Percentiles rank a stretch among this genome's conserved stretches.
Conservation (phyloP, 371 early-diverging fungal species). For the Mortierella sp. region DNA sequence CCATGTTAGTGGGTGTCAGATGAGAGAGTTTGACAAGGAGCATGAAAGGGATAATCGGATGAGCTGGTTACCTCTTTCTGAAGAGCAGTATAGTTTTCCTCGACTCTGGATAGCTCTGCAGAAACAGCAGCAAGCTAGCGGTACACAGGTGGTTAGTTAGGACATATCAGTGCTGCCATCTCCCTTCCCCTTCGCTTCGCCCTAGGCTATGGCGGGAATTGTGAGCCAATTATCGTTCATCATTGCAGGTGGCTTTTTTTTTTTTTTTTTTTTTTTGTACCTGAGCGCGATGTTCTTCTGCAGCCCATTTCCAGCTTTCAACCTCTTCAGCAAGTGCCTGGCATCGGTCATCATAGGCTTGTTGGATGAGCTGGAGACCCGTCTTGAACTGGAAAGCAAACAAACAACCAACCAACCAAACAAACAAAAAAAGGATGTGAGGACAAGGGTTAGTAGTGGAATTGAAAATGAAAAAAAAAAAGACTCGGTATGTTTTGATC, state of each 20-base stretch:
- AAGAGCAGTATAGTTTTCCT: conserved; percentile 27
- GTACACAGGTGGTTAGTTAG: too few species aligned
- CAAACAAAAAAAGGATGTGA: background rate
- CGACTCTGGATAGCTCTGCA: conserved; percentile 36
- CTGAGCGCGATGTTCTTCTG: conserved; percentile 46
- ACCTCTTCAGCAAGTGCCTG: conserved; percentile 43
- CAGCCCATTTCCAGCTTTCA: conserved; percentile 46
- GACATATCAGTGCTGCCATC: too few species aligned
- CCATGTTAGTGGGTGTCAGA: too few species aligned
- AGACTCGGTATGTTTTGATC: too few species aligned
- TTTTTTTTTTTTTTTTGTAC: conserved; percentile 11
- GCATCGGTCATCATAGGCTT: conserved; percentile 47
- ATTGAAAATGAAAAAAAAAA: background rate
- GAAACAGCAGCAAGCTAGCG: conserved; percentile 45
- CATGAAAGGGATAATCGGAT: background rate
- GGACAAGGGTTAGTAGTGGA: background rate
- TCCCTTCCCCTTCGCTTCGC: too few species aligned
- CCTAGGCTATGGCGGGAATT: background rate
- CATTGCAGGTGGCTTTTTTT: background rate
- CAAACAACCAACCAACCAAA: too few species aligned
- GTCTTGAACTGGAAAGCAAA: conserved; percentile 26
- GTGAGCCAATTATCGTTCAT: background rate
- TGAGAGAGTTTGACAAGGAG: too few species aligned
- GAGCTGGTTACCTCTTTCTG: conserved; percentile 38
- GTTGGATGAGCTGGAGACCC: conserved; percentile 44